Evolutionary conservation across 495 filamentous ascomycete genomes (phyloP).

Genomic region (Neurospora sp.): DNA sequence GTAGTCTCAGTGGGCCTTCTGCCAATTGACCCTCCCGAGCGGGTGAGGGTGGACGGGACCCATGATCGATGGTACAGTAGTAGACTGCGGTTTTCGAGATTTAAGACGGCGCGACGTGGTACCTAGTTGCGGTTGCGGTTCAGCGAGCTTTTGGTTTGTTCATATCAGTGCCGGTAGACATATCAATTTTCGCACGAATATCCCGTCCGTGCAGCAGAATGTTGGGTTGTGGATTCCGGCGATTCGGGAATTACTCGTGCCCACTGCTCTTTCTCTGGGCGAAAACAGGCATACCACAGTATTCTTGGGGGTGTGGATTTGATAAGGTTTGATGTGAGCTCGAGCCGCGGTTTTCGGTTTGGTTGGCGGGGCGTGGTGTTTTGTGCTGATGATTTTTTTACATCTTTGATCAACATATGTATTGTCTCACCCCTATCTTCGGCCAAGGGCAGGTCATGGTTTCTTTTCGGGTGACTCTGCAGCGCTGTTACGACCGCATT

Average conservation of each 20-base stretch:
- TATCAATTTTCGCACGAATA: not conserved
- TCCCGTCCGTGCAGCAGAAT: not conserved
- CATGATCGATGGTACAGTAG: not conserved
- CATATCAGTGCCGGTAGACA: not conserved
- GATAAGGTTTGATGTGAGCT: conserved; percentile 20
- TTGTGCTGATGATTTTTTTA: conserved; percentile 37
- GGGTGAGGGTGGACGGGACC: not conserved
- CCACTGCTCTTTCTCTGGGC: not conserved
- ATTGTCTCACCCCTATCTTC: not conserved
- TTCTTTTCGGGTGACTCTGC: not conserved
- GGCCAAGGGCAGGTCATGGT: not conserved
- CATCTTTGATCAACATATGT: conserved; percentile 7
- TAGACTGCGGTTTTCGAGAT: not conserved
- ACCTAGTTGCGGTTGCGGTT: not conserved
- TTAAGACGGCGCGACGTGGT: not conserved
- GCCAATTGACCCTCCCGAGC: not conserved
- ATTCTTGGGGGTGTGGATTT: not conserved
- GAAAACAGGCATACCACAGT: not conserved
- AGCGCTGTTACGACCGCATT: not conserved
- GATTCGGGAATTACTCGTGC: not conserved
- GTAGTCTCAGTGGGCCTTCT: not conserved
- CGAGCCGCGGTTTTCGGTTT: conserved; percentile 17
- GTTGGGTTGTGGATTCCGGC: not conserved
- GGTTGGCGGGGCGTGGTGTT: conserved; percentile 29
- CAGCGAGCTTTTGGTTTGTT: not conserved